Base-by-base conservation (phyloP, 495 filamentous ascomycete species). In the Penicillium longicatenatum region DNA sequence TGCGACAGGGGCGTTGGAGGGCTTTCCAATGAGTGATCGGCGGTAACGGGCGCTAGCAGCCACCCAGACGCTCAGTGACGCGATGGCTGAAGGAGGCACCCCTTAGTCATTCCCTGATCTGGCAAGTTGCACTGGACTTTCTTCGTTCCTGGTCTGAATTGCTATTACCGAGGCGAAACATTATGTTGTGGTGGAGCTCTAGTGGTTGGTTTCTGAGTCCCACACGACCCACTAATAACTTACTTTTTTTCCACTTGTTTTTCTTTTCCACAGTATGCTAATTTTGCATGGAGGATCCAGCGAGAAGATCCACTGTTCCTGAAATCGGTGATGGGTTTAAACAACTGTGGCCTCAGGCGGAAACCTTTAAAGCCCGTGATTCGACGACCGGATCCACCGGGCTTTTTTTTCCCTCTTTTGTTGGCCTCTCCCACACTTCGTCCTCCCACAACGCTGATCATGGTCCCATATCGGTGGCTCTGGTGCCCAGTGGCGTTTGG, bases 51-150 rank as follows among this genome's bases (percentile, higher is more conserved):
- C 49, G 49, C 31, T 51, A 51, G 31, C 14, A 17, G 24, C 24
- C 45, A 48, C 22, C 16, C 22, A 46, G 22, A 45, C 50, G 39
- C 45, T 30, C 45, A 33, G 37, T 59, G 57, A 59, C 51, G 57
- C 33, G 17, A 44, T 59, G 51, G 51, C 57, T 59, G 50, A 26
- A 42, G 16, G 19, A 11, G n/a, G 31, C 30, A n/a, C 9, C 33
- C 45, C 10, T 19, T 24, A 26, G 33, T 56, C 33, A 46, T 3
- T 24, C 1, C 44, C 24, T 16, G 24, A 48, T 29, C 21, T 17
- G 44, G 44, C 12, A 22, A 45, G 42, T 20, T 20, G 44, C 21
- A 42, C 19, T 43, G 11, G 12, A 12, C 5, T 39, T 39, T 39
- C 16, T 39, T 39, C 14, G 37, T 16, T n/a, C 37, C 16, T 39